A percentile compares a stretch with the other conserved stretches of the same genome.
Conservation (phyloP, 2,329 filamentous ascomycete species). For the Exophiala sideris region DNA sequence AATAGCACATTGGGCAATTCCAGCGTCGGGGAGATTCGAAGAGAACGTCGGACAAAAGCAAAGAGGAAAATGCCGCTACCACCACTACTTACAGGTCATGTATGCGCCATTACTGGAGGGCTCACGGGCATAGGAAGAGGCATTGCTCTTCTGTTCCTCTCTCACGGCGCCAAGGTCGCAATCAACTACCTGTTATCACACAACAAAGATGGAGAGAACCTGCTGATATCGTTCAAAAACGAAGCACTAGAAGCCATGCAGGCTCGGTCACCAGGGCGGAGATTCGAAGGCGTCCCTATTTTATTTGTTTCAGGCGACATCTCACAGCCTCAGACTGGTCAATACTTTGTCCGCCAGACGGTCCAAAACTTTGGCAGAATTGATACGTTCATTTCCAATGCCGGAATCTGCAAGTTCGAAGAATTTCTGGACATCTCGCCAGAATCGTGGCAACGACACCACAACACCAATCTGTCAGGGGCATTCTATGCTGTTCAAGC, state of each 20-base stretch:
- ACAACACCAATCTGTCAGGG: slow-evolving; percentile 41
- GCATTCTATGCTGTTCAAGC: slow-evolving; percentile 32
- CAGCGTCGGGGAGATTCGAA: neutral
- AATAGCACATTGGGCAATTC: neutral
- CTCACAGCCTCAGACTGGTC: slow-evolving; percentile 67
- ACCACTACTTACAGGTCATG: slow-evolving; percentile 55
- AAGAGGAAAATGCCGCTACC: slow-evolving; percentile 23
- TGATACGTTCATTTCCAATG: slow-evolving; percentile 35
- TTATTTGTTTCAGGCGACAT: slow-evolving; percentile 75
- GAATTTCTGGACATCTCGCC: slow-evolving; percentile 76
- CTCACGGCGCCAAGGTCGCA: slow-evolving; percentile 32
- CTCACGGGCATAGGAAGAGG: slow-evolving; percentile 81
- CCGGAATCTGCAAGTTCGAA: slow-evolving; percentile 67
- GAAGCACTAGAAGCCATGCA: slow-evolving; percentile 30
- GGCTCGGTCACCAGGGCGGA: slow-evolving; percentile 7
- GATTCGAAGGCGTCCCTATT: slow-evolving; percentile 24
- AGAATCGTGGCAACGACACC: slow-evolving; percentile 67
- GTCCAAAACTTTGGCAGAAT: slow-evolving; percentile 30
- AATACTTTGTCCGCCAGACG: slow-evolving; percentile 58
- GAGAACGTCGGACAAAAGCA: neutral
- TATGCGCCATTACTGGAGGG: slow-evolving; percentile 81
- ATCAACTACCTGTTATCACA: slow-evolving; percentile 32
- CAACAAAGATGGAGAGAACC: slow-evolving; percentile 29
- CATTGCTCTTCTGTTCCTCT: slow-evolving; percentile 71
- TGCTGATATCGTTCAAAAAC: slow-evolving; percentile 21